These are phyloP conservation scores for Calonectria montana DNA, from an alignment of 2,329 filamentous ascomycete species.

Conservation along the genomic window DNA sequence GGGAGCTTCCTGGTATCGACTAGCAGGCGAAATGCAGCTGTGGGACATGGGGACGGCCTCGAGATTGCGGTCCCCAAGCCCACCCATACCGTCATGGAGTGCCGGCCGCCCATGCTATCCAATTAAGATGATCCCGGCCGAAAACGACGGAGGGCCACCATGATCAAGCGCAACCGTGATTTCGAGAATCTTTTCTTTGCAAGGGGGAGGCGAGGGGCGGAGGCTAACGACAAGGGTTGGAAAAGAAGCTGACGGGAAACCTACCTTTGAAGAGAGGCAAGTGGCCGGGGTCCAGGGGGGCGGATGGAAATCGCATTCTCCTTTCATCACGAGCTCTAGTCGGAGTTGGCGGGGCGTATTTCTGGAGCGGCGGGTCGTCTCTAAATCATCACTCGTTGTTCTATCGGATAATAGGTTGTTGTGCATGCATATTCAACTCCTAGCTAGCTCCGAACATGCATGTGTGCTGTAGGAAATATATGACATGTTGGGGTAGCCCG, in stretches of 20 bases:
- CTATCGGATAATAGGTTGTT: not conserved
- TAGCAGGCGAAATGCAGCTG: constrained; percentile 12
- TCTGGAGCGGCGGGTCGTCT: not conserved
- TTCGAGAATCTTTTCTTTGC: constrained; percentile 21
- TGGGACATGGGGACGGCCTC: not conserved
- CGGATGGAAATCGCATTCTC: constrained; percentile 17
- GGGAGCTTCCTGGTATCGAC: constrained; percentile 14
- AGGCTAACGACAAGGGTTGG: not conserved
- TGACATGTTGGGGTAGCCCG: not conserved
- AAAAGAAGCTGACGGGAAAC: not conserved
- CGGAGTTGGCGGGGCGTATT: constrained; percentile 3
- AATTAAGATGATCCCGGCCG: not conserved
- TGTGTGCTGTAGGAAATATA: not conserved
- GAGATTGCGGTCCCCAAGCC: constrained; percentile 15
- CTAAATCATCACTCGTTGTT: not conserved
- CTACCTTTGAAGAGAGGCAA: not conserved
- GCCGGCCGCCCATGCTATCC: not conserved
- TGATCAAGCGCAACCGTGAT: constrained; percentile 5
- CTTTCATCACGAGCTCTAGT: constrained; percentile 8
- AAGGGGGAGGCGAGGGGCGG: not conserved
- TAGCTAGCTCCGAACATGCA: not conserved
- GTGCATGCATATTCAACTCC: constrained; percentile 2
- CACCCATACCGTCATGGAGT: constrained; percentile 2
- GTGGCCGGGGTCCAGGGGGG: not conserved
- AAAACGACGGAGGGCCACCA: constrained; percentile 1